Evolutionary conservation across 2,329 filamentous ascomycete species (phyloP), one percentile per base, ranked within the genome.

Genomic region (Pseudopyricularia javanii): DNA sequence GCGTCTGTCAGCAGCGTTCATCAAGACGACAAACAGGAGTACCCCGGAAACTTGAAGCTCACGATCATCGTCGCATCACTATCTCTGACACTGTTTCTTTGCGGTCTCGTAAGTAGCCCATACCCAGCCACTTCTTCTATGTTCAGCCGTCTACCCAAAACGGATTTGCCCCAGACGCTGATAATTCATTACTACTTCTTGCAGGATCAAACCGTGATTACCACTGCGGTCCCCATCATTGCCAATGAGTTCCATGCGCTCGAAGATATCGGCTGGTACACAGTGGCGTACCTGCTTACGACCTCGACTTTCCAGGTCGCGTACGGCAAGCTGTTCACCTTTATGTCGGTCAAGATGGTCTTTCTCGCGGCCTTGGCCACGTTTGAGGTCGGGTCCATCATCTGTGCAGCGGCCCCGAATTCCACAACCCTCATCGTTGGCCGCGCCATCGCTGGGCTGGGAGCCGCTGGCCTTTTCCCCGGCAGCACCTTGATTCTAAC

Each of bases 341-440:
- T 67, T 49, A 74, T 73, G 63, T 68, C 68, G 58, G 63, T 73
- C 60, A 74, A 74, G 59, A 60, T 59, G 50, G 59, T 64, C 28
- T 49, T 33, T 34, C 32, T 49, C 9, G 14, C 52, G 2, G 30
- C 50, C 51, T 76, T 72, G 55, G 69, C 71, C 49, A 69, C 73
- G n/a, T 60, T 82, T 56, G 76, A 80, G 58, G 20, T 79, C 1
- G 79, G 79, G 1, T 78, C 28, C 28, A 11, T 49, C 7, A 33
- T 49, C n/a, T 49, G 47, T 14, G 47, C 28, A 54, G 55, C 68
- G 54, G 72, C 78, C 0, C 64, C 59, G 0, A 74, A 67, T 15
- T 75, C 74, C 0, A 56, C 62, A 0, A 74, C 74, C 65, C 70
- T 82, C 54, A 80, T 82, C 52, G 60, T 74, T 4, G 78, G 77